A percentile compares a stretch with the other conserved stretches of the same genome.
phyloP scores from a whole-genome alignment of 2,329 filamentous ascomycete genomes.

The Penicillium concentricum region DNA sequence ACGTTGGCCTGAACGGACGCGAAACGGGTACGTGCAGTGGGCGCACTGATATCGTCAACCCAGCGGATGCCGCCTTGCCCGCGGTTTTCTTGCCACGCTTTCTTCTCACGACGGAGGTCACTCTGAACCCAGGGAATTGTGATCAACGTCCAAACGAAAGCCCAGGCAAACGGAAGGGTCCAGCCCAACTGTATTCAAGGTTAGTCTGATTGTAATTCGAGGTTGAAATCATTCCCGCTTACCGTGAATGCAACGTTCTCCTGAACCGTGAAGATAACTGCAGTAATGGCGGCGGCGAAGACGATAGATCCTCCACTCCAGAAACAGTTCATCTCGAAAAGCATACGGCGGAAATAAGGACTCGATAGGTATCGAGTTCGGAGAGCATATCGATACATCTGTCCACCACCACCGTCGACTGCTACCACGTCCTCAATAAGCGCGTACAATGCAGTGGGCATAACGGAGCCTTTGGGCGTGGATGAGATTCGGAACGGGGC shows the following conservation, averaged over 20 bases:
- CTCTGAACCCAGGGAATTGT: slow-evolving; percentile 49
- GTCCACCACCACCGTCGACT: slow-evolving; percentile 63
- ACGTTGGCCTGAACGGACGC: slow-evolving; percentile 36
- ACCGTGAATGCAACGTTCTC: slow-evolving; percentile 51
- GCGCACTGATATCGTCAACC: slow-evolving; percentile 39
- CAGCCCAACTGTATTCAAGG: slow-evolving; percentile 38
- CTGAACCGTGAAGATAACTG: slow-evolving; percentile 50
- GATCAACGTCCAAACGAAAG: slow-evolving; percentile 44
- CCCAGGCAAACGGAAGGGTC: slow-evolving; percentile 45
- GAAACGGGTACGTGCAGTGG: slow-evolving; percentile 38
- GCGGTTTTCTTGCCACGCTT: slow-evolving; percentile 40
- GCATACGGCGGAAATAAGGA: slow-evolving; percentile 54
- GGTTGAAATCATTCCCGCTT: slow-evolving; percentile 14
- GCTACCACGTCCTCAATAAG: slow-evolving; percentile 67
- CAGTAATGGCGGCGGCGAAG: slow-evolving; percentile 48
- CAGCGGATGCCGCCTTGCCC: slow-evolving; percentile 37
- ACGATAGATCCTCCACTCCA: slow-evolving; percentile 56
- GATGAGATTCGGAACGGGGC: slow-evolving; percentile 65
- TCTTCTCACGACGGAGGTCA: slow-evolving; percentile 46
- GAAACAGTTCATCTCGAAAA: slow-evolving; percentile 56
- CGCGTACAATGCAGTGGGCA: slow-evolving; percentile 62
- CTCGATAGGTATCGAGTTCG: slow-evolving; percentile 55
- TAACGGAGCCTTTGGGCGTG: slow-evolving; percentile 57
- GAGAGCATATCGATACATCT: slow-evolving; percentile 53
- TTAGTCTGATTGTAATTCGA: slow-evolving; percentile 1